Evolutionary conservation across 352 stramenopile species (phyloP).

Genomic region (Phytophthora tubulina): DNA sequence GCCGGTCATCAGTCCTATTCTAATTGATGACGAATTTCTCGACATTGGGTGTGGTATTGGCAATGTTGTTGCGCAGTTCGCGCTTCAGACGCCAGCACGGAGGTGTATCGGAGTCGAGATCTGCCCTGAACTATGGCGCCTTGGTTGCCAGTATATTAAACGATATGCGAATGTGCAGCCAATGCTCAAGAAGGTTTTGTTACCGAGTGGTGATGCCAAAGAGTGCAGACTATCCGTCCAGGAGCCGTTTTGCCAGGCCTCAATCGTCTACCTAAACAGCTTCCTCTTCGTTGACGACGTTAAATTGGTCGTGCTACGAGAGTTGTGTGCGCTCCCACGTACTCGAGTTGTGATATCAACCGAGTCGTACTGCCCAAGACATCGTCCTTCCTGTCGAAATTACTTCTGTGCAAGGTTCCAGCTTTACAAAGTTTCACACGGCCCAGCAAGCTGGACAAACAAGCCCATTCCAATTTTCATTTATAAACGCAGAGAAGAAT

Average conservation of each 20-base stretch:
- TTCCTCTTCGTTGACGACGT: conserved; percentile 14
- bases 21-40: conserved; percentile 7
- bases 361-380: conserved; percentile 9
- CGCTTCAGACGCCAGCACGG: background rate
- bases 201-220: conserved; percentile 3
- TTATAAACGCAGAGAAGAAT: too few relatives aligned
- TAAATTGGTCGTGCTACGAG: conserved; percentile 12
- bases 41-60: conserved; percentile 17
- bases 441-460: conserved; percentile 10
- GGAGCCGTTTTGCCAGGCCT: conserved; percentile 1
- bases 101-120: conserved; percentile 14
- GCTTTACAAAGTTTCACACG: conserved; percentile 4
- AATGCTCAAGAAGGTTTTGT: conserved; percentile 16
- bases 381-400: conserved; percentile 5
- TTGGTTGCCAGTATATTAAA: conserved; percentile 4
- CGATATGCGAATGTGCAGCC: conserved; percentile 9
- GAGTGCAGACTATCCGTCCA: background rate
- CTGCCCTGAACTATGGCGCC: background rate
- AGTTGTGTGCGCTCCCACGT: conserved; percentile 1
- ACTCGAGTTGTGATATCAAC: conserved; percentile 20
- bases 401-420: conserved; percentile 4
- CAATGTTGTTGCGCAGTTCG: conserved; percentile 4
- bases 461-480: conserved; percentile 16
- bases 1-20: background rate
- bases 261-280: conserved; percentile 20